Base-by-base conservation (phyloP, 1,139 yeast genomes). In the Kodamaea anthophila region DNA sequence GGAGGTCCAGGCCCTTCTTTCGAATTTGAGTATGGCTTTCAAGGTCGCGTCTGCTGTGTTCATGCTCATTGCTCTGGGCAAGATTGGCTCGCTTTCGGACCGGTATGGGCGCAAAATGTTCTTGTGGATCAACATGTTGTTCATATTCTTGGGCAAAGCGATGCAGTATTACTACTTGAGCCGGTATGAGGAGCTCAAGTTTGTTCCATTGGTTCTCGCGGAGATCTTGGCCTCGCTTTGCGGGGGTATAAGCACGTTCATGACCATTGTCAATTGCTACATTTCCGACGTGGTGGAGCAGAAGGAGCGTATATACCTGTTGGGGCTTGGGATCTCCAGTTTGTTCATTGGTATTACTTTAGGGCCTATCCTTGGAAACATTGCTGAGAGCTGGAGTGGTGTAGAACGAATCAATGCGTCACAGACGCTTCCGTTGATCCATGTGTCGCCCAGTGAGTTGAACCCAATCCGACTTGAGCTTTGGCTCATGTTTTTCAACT, bases 281-380 rank as follows among this genome's bases (percentile, higher is more conserved):
- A 62, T 80, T 16, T 62, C 82, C 4, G 93, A 83, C 51, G 71
- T 78, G 27, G 75, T 73, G 9, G 75, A 71, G 10, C 67, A 79
- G 1, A 59, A 58, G 19, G 58, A 67, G 30, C 55, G 91, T 35
- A 70, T 74, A 11, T 67, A 70, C 30, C 58, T 68, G 2, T 57
- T 82, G 38, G 85, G 87, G 0, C 51, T 70, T 21, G 54, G 71
- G 18, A 62, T 69, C 33, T 85, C 87, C 1, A 55, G 72, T 14
- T 46, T 80, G 35, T 79, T 70, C 43, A 58, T 67, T 4, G 88
- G 88, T 0, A 48, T 77, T 38, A 77, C 81, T 1, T 15, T 70
- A 10, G 91, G 91, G 1, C 93, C 94, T 0, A 35, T 75, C 20
- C 33, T 68, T 2, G 83, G 84, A 1, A 74, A 78, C 32, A 16